phyloP scores from a whole-genome alignment of 2,329 filamentous ascomycete species.

The Pseudogymnoascus sp. region DNA sequence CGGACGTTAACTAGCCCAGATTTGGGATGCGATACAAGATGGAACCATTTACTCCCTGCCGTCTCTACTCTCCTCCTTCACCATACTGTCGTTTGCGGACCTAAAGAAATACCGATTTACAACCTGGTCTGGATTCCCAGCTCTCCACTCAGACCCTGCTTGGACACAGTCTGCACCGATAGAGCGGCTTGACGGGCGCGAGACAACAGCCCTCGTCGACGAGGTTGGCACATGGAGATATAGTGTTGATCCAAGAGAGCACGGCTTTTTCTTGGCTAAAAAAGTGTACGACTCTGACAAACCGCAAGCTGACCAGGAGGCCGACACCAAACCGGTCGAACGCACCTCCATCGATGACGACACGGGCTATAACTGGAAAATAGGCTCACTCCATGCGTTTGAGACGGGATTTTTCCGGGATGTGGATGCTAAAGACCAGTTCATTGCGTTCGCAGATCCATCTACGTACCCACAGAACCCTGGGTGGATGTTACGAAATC shows the following conservation, averaged over 20 bases:
- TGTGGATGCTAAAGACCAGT: slow-evolving; percentile 63
- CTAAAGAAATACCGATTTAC: slow-evolving; percentile 95
- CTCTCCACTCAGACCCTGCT: slow-evolving; percentile 75
- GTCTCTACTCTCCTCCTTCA: slow-evolving; percentile 81
- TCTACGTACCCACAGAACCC: slow-evolving; percentile 83
- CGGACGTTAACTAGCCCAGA: slow-evolving; percentile 42
- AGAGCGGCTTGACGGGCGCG: slow-evolving; percentile 50
- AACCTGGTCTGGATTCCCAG: slow-evolving; percentile 97
- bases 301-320: slow-evolving; percentile 20
- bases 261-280: slow-evolving; percentile 94
- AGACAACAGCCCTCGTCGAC: slow-evolving; percentile 74
- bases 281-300: slow-evolving; percentile 40
- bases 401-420: slow-evolving; percentile 82
- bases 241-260: slow-evolving; percentile 69
- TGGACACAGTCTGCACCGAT: slow-evolving; percentile 58
- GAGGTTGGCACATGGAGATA: slow-evolving; percentile 83
- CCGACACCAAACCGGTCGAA: slow-evolving; percentile 40
- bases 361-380: slow-evolving; percentile 64
- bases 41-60: slow-evolving; percentile 93
- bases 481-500: slow-evolving; percentile 86
- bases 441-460: slow-evolving; percentile 81
- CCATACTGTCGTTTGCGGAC: slow-evolving; percentile 85
- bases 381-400: slow-evolving; percentile 67
- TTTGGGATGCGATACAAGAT: slow-evolving; percentile 96
- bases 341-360: slow-evolving; percentile 33